A percentile compares a stretch with the other conserved stretches of the same genome.
Conservation (phyloP, 768 basidiomycete genomes). For the Cyclocybe aegerita region DNA sequence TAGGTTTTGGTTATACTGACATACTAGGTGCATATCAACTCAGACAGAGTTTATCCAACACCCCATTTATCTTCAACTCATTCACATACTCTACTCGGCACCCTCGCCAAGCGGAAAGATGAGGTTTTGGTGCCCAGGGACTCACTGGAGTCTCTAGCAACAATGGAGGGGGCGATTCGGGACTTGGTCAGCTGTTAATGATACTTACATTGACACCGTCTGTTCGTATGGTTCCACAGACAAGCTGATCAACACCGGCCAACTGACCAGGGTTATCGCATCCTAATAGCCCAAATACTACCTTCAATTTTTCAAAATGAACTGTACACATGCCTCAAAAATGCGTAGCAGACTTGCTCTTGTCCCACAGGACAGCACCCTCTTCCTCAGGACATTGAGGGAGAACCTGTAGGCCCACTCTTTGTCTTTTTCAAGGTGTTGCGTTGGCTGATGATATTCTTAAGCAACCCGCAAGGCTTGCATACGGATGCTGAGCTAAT, state of each 20-base stretch:
- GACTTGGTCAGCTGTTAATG: slow-evolving; percentile 52
- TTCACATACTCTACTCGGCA: slow-evolving; percentile 80
- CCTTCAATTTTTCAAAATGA: too few relatives aligned
- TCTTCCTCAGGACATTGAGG: slow-evolving; percentile 45
- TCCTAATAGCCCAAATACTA: slow-evolving; percentile 47
- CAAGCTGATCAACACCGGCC: slow-evolving; percentile 69
- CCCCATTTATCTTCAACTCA: background rate
- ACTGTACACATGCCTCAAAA: too few relatives aligned
- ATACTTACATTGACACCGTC: background rate
- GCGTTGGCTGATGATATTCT: background rate
- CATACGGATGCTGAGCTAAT: slow-evolving; percentile 63
- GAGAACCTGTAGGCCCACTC: slow-evolving; percentile 35
- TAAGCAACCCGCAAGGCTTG: slow-evolving; percentile 51
- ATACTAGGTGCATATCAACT: slow-evolving; percentile 62
- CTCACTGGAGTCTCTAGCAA: slow-evolving; percentile 90
- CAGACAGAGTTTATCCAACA: background rate
- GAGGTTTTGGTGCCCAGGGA: slow-evolving; percentile 53
- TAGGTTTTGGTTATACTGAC: slow-evolving; percentile 89
- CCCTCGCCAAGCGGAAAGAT: slow-evolving; percentile 71
- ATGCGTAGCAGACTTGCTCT: too few relatives aligned
- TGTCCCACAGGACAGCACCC: too few relatives aligned
- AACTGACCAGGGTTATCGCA: slow-evolving; percentile 81
- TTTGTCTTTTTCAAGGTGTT: background rate
- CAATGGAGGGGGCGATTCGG: slow-evolving; percentile 68
- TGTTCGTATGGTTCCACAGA: slow-evolving; percentile 39